phyloP scores from a whole-genome alignment of 2,329 filamentous ascomycete species.

The Hypoxylon sp. region DNA sequence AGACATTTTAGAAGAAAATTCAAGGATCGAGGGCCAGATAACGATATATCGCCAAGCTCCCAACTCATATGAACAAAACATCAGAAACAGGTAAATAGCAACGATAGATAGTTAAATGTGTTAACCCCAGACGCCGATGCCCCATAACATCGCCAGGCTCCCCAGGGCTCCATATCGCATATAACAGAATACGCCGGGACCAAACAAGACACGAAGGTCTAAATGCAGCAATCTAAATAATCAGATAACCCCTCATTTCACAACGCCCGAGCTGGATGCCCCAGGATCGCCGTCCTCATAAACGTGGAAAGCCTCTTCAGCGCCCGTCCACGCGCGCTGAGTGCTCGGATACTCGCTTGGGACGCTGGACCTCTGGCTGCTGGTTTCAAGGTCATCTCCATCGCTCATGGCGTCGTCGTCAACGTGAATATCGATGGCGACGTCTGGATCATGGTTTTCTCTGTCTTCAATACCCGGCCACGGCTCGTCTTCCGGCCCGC shows the following conservation, averaged over 20 bases:
- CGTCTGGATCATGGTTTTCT: constrained; percentile 66
- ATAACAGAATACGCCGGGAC: constrained; percentile 27
- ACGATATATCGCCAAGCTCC: constrained; percentile 9
- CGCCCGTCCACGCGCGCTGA: constrained; percentile 47
- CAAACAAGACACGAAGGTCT: constrained; percentile 20
- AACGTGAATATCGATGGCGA: constrained; percentile 44
- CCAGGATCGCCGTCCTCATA: constrained; percentile 36
- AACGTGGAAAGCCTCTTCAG: constrained; percentile 42
- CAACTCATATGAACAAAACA: constrained; percentile 12
- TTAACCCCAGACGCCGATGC: constrained; percentile 21
- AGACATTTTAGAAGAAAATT: background rate
- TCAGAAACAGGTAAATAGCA: constrained; percentile 15
- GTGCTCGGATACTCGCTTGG: constrained; percentile 54
- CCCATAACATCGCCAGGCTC: constrained; percentile 13
- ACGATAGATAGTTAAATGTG: constrained; percentile 18
- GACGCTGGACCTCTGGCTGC: constrained; percentile 49
- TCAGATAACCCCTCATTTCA: constrained; percentile 17
- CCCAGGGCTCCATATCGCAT: constrained; percentile 9
- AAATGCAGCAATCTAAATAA: constrained; percentile 30
- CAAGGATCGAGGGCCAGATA: constrained; percentile 23
- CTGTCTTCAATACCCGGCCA: constrained; percentile 72
- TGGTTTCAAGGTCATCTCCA: constrained; percentile 35
- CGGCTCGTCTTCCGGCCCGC: constrained; percentile 67
- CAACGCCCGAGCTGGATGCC: constrained; percentile 12
- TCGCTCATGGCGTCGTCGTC: constrained; percentile 52